Base-by-base conservation (phyloP, 768 basidiomycete species). In the Leccinum incarnatum region DNA sequence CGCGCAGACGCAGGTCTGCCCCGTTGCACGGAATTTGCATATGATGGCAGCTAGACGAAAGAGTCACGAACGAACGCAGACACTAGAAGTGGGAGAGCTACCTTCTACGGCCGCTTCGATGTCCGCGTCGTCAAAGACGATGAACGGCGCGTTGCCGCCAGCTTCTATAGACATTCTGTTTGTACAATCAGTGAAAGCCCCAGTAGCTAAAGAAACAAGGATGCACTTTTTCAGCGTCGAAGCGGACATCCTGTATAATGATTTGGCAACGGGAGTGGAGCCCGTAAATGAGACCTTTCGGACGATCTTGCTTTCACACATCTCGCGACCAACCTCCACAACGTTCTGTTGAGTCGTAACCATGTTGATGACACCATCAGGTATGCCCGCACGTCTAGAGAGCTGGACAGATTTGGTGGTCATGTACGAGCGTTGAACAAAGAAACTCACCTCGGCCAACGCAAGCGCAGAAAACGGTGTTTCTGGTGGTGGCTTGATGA, bases 81-180 rank as follows among this genome's bases (percentile, higher is more conserved):
- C 15, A 42, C 17, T 7, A 52, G 45, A 37, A 4, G 21, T 25
- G 23, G 1, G 2, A 23, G 29, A 23, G 60, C 59, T 70, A 83
- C 95, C 91, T 63, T 87, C 85, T 7, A 99, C 93, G 29, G 97
- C 97, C 57, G 88, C 86, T 51, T 94, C 91, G 53, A 99, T 81
- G 70, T 98, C 88, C 0, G 95, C 96, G 68, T 98, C 97, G 62
- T 94, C 91, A 71, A 99, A 98, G 7, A 99, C 91, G 65, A 98
- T 97, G 74, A 99, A 95, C 0, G 96, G 91, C 0, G 95, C 86
- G 64, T 98, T 98, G 29, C 97, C 96, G 14, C 95, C 93, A 29
- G 94, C 91, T 75, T 96, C 94, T 37, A 94, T 74, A 2, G 93
- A 93, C 10, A 86, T 70, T 62, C 85, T 78, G 50, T 51, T 51